A percentile compares a stretch with the other conserved stretches of the same genome.
These are phyloP conservation scores for Kodamaea fungicola DNA, from an alignment of 1,139 yeast genomes.

Conservation along the genomic window DNA sequence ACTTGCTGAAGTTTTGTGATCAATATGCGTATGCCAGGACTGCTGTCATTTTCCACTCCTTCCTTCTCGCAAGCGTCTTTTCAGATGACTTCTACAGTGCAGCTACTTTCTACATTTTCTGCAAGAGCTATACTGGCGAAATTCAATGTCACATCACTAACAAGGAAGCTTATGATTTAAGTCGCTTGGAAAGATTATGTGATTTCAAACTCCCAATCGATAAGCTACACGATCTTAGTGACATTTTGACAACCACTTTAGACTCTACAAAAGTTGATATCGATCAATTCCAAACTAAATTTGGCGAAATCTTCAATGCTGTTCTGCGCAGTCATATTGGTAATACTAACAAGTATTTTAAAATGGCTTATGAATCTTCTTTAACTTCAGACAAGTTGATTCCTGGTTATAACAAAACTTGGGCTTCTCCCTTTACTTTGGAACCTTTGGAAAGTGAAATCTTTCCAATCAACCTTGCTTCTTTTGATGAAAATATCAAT, in stretches of 20 bases:
- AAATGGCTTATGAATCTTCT: not conserved
- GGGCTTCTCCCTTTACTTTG: slow-evolving; percentile 8
- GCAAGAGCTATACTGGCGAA: slow-evolving; percentile 9
- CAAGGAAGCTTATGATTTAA: slow-evolving; percentile 9
- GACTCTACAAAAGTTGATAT: not conserved
- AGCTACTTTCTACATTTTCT: slow-evolving; percentile 8
- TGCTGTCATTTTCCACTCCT: slow-evolving; percentile 6
- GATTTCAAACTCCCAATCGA: slow-evolving; percentile 6
- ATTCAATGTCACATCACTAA: slow-evolving; percentile 9
- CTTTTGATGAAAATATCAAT: slow-evolving; percentile 6
- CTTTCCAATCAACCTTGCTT: slow-evolving; percentile 7
- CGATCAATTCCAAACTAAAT: no score
- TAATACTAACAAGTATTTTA: slow-evolving; percentile 1
- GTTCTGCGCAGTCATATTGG: not conserved
- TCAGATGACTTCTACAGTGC: slow-evolving; percentile 10
- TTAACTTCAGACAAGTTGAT: not conserved
- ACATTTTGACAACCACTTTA: not conserved
- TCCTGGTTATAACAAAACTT: slow-evolving; percentile 3
- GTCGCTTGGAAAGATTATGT: slow-evolving; percentile 8
- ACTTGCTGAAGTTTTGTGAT: slow-evolving; percentile 14
- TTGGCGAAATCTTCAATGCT: no score
- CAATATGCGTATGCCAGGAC: slow-evolving; percentile 16
- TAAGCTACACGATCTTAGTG: slow-evolving; percentile 5
- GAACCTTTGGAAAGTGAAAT: slow-evolving; percentile 3
- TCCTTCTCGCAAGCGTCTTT: slow-evolving; percentile 7